A percentile compares a stretch with the other conserved stretches of the same genome.
These are phyloP conservation scores for Aegilops bicornis DNA, from an alignment of 176 grass and related monocot genomes.

Conservation along the genomic window DNA sequence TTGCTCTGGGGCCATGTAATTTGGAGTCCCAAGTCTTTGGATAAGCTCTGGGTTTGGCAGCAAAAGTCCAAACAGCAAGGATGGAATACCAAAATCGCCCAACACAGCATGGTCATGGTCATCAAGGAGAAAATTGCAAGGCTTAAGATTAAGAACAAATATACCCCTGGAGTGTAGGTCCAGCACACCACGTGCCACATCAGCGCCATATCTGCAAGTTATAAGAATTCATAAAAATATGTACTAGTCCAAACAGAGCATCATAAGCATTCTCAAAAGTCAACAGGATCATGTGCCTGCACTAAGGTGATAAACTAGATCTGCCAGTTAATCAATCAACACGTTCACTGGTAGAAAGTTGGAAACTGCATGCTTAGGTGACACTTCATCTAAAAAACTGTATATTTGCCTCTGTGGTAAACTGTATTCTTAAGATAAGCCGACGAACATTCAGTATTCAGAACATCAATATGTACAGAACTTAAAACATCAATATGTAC, in stretches of 20 bases:
- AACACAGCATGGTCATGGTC: slow-evolving; percentile 55
- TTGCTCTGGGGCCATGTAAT: slow-evolving; percentile 98
- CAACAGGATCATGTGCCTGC: background rate
- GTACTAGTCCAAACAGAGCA: background rate
- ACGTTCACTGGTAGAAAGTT: background rate
- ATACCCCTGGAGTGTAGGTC: slow-evolving; percentile 76
- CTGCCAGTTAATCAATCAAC: background rate
- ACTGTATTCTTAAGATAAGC: background rate
- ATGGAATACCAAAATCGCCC: slow-evolving; percentile 93
- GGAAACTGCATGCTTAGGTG: background rate
- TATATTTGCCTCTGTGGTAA: background rate
- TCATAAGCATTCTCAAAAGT: slow-evolving; percentile 4
- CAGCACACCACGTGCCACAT: slow-evolving; percentile 74
- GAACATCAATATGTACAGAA: background rate
- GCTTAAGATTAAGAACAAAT: slow-evolving; percentile 86
- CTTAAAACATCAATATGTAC: no score
- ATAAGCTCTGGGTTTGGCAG: slow-evolving; percentile 67
- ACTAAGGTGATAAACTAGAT: background rate
- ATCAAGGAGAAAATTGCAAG: slow-evolving; percentile 85
- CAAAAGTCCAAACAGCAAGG: slow-evolving; percentile 67
- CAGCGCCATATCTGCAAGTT: slow-evolving; percentile 69
- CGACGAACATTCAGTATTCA: background rate
- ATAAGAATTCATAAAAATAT: background rate
- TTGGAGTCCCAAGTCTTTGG: slow-evolving; percentile 84
- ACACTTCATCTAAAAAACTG: background rate